Evolutionary conservation across 2,329 filamentous ascomycete species (phyloP).

Genomic region (Aspergillus hiratsukae): DNA sequence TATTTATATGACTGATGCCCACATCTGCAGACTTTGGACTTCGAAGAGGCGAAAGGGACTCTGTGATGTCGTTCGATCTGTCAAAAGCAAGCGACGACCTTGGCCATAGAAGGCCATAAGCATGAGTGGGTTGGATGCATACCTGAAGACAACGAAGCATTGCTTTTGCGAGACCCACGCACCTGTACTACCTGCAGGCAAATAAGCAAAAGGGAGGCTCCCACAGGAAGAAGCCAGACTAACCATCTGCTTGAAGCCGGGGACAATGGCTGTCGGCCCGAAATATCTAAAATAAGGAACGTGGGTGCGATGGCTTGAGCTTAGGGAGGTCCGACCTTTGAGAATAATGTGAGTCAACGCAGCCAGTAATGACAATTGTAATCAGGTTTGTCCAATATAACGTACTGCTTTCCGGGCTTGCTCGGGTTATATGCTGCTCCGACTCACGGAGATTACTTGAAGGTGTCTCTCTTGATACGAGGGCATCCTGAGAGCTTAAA

Average conservation of each 20-base stretch:
- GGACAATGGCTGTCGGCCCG: constrained; percentile 84
- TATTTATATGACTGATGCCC: constrained; percentile 13
- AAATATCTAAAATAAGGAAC: constrained; percentile 91
- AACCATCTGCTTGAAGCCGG: constrained; percentile 91
- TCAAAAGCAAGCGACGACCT: not conserved
- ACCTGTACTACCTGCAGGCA: constrained; percentile 57
- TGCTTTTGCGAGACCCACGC: constrained; percentile 49
- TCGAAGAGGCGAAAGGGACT: constrained; percentile 33
- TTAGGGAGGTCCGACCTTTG: constrained; percentile 35
- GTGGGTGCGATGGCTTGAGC: constrained; percentile 35
- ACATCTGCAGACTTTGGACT: constrained; percentile 28
- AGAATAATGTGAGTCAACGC: constrained; percentile 5
- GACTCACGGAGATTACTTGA: constrained; percentile 19
- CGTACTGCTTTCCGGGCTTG: constrained; percentile 37
- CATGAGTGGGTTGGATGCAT: constrained; percentile 7
- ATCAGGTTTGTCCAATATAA: constrained; percentile 1
- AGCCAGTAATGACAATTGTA: not conserved
- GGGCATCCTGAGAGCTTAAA: constrained; percentile 12
- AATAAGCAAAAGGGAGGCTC: constrained; percentile 14
- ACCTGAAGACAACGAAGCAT: constrained; percentile 38
- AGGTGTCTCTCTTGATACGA: constrained; percentile 13
- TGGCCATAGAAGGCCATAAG: not conserved
- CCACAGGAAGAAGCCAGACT: not conserved
- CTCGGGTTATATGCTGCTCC: constrained; percentile 21
- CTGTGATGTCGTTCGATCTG: constrained; percentile 12